A percentile compares a stretch with the other conserved stretches of the same genome.
Evolutionary conservation across 2,329 filamentous ascomycete genomes (phyloP).

Genomic region (Trichothecium sympodiale): DNA sequence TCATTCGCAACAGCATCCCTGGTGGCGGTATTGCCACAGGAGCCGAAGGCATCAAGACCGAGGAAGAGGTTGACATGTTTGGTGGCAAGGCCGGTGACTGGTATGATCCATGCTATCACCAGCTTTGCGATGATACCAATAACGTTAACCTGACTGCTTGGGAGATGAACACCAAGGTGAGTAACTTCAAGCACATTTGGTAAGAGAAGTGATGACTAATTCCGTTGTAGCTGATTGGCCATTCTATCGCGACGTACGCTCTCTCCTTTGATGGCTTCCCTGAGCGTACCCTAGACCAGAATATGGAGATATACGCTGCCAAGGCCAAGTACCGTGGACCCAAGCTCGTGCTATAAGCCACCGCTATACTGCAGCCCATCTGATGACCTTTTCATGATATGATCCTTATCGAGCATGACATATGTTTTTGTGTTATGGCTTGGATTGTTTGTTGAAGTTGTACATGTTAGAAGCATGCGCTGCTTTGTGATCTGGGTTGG

Average conservation of each 20-base stretch:
- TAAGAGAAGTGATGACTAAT: neutral
- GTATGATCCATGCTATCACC: slow-evolving; percentile 51
- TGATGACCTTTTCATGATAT: too few species aligned
- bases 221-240: slow-evolving; percentile 46
- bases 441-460: too few species aligned
- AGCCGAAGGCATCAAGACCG: slow-evolving; percentile 65
- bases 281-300: slow-evolving; percentile 27
- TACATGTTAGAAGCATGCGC: too few species aligned
- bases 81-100: slow-evolving; percentile 56
- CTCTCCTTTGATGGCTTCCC: slow-evolving; percentile 56
- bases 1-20: slow-evolving; percentile 62
- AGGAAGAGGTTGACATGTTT: slow-evolving; percentile 53
- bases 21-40: slow-evolving; percentile 68
- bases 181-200: slow-evolving; percentile 5
- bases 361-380: too few species aligned
- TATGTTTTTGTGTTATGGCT: too few species aligned
- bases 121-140: slow-evolving; percentile 46
- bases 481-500: too few species aligned
- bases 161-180: slow-evolving; percentile 49
- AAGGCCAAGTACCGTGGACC: slow-evolving; percentile 37
- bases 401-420: too few species aligned
- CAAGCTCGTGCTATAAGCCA: slow-evolving; percentile 31
- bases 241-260: slow-evolving; percentile 62
- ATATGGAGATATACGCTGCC: slow-evolving; percentile 18
- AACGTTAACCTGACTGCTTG: slow-evolving; percentile 51